Evolutionary conservation across 306 rosid genomes (phyloP), one percentile per base, ranked within the genome.

Genomic region (Rubus parviflorus): DNA sequence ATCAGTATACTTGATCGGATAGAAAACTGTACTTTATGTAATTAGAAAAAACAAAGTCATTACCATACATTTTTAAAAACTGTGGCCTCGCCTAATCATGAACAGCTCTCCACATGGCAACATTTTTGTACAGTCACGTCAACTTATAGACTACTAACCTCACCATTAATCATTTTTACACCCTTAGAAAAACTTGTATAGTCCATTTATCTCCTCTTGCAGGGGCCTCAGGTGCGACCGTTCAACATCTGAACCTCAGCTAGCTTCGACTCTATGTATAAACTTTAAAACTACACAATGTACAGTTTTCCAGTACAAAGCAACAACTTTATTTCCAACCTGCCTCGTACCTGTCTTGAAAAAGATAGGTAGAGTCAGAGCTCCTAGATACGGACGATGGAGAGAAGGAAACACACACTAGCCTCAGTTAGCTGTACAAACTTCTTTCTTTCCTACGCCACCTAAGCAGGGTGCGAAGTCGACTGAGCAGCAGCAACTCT

Each of bases 381-480:
- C 85, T 86, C 84, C 85, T 79, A 75, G 86, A 86, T 77, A 82
- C 47, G 70, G 52, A 61, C 78, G 66, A 76, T 70, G 70, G 70
- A 64, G 75, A 76, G 82, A 62, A 57, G 89, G 93, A 77, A 87
- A 86, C 92, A 79, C 86, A 84, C 88, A 84, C 91, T 88, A 82
- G 93, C 92, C 89, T 90, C 92, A 81, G 97, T 90, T 94, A 94
- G 98, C 93, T 95, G 97, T 92, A 92, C 98, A 95, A 74, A 80
- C 86, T 60, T 81, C 78, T 85, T 81, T 58, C 81, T 72, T 81
- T 79, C 79, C 94, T 90, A 86, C 25, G 83, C 92, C 82, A 68
- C 82, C 88, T 85, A 86, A 42, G 90, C 88, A 75, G 88, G 91
- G 82, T 92, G 95, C 52, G 85, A 86, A 88, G 91, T 75, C 84